Conservation (phyloP, 305 asterid species). For the Fraxinus latifolia region DNA sequence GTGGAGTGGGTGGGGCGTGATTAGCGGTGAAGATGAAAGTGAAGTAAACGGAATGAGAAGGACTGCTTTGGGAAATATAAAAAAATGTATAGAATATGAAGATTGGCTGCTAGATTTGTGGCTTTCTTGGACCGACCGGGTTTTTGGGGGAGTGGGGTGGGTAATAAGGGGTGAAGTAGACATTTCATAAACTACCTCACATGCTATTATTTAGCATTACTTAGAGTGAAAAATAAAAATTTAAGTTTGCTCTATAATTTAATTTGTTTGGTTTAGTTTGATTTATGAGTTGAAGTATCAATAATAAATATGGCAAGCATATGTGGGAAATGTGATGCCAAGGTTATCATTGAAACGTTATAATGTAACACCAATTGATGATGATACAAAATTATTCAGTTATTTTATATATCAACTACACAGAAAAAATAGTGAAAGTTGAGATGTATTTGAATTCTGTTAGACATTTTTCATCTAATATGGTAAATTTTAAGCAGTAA, state of each 20-base stretch:
- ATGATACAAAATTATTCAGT: background rate
- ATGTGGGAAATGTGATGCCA: background rate
- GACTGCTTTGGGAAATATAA: conserved; percentile 17
- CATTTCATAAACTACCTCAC: background rate
- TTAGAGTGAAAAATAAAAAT: background rate
- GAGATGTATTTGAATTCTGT: background rate
- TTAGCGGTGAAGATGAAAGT: conserved; percentile 26
- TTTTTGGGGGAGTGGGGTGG: background rate
- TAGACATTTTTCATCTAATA: background rate
- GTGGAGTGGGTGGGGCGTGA: conserved; percentile 32
- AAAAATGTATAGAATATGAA: background rate
- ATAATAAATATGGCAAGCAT: background rate
- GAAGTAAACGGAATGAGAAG: conserved; percentile 33
- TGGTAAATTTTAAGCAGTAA: background rate
- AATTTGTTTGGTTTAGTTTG: background rate
- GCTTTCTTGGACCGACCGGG: background rate
- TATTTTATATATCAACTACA: background rate
- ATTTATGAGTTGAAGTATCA: background rate
- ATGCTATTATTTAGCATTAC: background rate
- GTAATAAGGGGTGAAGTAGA: background rate
- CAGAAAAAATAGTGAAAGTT: no score
- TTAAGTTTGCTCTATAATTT: background rate
- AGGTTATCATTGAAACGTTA: background rate
- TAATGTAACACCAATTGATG: background rate
- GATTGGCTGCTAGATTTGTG: conserved; percentile 6